Percentiles rank a stretch among this genome's conserved stretches.
Evolutionary conservation across 441 rosid species (phyloP).

Genomic region (Daphne laureola): DNA sequence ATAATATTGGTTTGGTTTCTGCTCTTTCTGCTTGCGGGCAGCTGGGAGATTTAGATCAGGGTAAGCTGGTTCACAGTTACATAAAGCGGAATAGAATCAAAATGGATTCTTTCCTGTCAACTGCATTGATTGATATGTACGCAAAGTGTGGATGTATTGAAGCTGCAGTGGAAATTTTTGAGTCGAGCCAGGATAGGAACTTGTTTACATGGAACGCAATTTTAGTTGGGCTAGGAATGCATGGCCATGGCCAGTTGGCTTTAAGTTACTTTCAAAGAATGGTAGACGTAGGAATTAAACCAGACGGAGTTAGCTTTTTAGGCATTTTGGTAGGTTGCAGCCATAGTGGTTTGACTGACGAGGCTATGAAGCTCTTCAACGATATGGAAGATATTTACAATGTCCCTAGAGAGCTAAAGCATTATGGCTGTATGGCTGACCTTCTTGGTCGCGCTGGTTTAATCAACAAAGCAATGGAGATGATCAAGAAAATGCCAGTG

Average conservation of each 20-base stretch:
- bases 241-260: slow-evolving; percentile 34
- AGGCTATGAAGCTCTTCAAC: slow-evolving; percentile 47
- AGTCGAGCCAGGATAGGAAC: slow-evolving; percentile 37
- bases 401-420: slow-evolving; percentile 44
- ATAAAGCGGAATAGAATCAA: slow-evolving; percentile 23
- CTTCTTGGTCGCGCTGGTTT: slow-evolving; percentile 62
- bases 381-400: slow-evolving; percentile 42
- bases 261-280: slow-evolving; percentile 42
- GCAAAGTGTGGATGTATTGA: slow-evolving; percentile 56
- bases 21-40: slow-evolving; percentile 74
- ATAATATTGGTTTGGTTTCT: slow-evolving; percentile 49
- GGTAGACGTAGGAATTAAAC: slow-evolving; percentile 36
- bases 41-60: slow-evolving; percentile 43
- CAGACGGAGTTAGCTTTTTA: slow-evolving; percentile 48
- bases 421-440: slow-evolving; percentile 70
- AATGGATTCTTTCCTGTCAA: slow-evolving; percentile 47
- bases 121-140: slow-evolving; percentile 57
- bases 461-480: slow-evolving; percentile 45
- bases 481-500: slow-evolving; percentile 45
- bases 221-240: slow-evolving; percentile 62
- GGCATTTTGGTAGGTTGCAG: slow-evolving; percentile 69
- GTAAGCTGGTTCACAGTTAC: slow-evolving; percentile 41
- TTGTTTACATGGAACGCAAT: slow-evolving; percentile 62
- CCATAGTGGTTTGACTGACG: slow-evolving; percentile 54
- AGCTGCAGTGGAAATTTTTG: slow-evolving; percentile 35